Conservation (phyloP, 768 basidiomycete species). For the Omphalotus guepiniiformis region DNA sequence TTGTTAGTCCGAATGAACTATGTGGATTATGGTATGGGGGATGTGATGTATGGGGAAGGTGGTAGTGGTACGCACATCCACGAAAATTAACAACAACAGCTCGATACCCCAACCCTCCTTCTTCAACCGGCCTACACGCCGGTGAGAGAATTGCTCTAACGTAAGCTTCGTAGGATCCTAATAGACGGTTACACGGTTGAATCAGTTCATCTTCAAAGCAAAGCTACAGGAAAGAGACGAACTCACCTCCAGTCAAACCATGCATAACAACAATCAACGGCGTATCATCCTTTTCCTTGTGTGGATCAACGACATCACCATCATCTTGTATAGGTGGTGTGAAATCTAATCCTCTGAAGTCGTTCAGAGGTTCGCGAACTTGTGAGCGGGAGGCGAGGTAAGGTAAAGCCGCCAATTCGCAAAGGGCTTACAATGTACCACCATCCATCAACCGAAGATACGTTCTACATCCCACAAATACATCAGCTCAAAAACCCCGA, state of each 20-base stretch:
- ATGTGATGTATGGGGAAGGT: background rate
- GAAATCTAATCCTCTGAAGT: conserved; percentile 33
- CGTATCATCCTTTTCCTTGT: conserved; percentile 1
- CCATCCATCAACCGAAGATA: conserved; percentile 32
- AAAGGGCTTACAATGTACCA: conserved; percentile 34
- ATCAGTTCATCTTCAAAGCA: background rate
- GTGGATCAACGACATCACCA: background rate
- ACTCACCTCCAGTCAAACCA: conserved; percentile 13
- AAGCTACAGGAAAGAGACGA: background rate
- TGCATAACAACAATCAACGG: conserved; percentile 27
- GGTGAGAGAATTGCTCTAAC: conserved; percentile 78
- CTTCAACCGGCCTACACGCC: conserved; percentile 60
- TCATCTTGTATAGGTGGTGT: conserved; percentile 26
- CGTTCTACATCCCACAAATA: conserved; percentile 17
- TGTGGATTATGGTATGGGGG: conserved; percentile 1
- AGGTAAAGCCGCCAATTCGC: background rate
- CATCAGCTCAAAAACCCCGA: background rate
- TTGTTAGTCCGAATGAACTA: conserved; percentile 13
- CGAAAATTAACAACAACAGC: conserved; percentile 90
- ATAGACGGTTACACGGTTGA: background rate
- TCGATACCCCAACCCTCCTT: conserved; percentile 89
- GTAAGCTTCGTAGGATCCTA: conserved; percentile 88
- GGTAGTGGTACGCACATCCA: conserved; percentile 59
- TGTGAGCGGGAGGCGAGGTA: background rate
- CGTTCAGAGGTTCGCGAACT: background rate